Evolutionary conservation across 1,284 basidiomycete genomes (phyloP).

Genomic region (Neonothopanus nambi): DNA sequence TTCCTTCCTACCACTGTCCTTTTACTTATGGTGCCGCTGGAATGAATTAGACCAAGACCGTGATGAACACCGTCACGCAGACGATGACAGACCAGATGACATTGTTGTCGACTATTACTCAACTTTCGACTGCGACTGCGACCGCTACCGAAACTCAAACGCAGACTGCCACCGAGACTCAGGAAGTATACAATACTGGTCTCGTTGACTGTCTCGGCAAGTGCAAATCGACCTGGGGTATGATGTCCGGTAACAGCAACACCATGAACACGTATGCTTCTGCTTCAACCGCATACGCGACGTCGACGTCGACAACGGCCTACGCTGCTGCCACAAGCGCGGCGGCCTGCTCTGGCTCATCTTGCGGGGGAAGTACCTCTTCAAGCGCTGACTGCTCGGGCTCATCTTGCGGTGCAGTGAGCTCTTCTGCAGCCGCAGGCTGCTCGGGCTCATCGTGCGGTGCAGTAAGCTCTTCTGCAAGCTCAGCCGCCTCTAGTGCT

Average conservation of each 20-base stretch:
- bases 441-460: conserved; percentile 24
- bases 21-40: background rate
- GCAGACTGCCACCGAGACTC: conserved; percentile 46
- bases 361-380: conserved; percentile 19
- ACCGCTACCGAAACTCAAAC: conserved; percentile 18
- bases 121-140: conserved; percentile 37
- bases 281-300: conserved; percentile 1
- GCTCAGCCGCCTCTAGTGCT: conserved; percentile 16
- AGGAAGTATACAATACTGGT: conserved; percentile 47
- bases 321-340: conserved; percentile 1
- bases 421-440: conserved; percentile 16
- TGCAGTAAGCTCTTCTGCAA: background rate
- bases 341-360: conserved; percentile 10
- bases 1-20: background rate
- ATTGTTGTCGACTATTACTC: conserved; percentile 43
- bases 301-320: conserved; percentile 7
- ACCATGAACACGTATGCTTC: conserved; percentile 51
- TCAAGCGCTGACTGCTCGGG: conserved; percentile 14
- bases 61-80: conserved; percentile 52
- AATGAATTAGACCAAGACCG: conserved; percentile 41
- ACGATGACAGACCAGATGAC: conserved; percentile 38
- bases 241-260: conserved; percentile 54
- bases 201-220: conserved; percentile 53
- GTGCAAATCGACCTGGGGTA: conserved; percentile 60
- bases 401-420: conserved; percentile 8